These are phyloP conservation scores for Tephrocybe sp. DNA, from an alignment of 768 basidiomycete species.

Conservation along the genomic window DNA sequence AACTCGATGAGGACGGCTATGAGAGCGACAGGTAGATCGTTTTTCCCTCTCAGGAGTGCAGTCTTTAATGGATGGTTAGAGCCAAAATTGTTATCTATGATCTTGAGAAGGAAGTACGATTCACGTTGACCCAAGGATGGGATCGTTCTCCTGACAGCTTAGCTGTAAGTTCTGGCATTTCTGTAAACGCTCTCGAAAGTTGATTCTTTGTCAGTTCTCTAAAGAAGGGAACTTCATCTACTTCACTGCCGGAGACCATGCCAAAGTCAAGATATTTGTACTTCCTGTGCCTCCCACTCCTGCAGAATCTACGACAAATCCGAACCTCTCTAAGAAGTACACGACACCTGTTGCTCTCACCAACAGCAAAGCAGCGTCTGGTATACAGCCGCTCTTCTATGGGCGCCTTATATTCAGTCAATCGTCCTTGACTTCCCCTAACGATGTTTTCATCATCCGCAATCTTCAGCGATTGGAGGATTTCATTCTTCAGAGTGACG, in stretches of 20 bases:
- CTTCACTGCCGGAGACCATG: conserved; percentile 76
- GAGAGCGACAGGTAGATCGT: conserved; percentile 73
- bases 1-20: conserved; percentile 85
- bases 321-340: conserved; percentile 46
- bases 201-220: conserved; percentile 58
- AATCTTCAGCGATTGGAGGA: conserved; percentile 45
- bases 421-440: conserved; percentile 77
- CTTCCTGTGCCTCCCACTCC: conserved; percentile 69
- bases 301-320: conserved; percentile 49
- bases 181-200: neutral
- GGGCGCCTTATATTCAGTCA: conserved; percentile 70
- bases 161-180: conserved; percentile 43
- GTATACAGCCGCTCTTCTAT: conserved; percentile 57
- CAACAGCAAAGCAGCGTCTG: conserved; percentile 53
- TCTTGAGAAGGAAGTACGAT: conserved; percentile 61
- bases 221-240: conserved; percentile 68
- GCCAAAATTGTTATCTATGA: conserved; percentile 82
- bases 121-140: conserved; percentile 80
- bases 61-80: conserved; percentile 32
- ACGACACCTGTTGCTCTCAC: conserved; percentile 61
- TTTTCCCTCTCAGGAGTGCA: neutral
- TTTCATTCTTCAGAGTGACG: conserved; percentile 33
- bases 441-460: conserved; percentile 70
- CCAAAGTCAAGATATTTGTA: conserved; percentile 71
- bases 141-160: conserved; percentile 73